These are phyloP conservation scores for Clavulina sp. DNA, from an alignment of 768 basidiomycete species.

Conservation along the genomic window DNA sequence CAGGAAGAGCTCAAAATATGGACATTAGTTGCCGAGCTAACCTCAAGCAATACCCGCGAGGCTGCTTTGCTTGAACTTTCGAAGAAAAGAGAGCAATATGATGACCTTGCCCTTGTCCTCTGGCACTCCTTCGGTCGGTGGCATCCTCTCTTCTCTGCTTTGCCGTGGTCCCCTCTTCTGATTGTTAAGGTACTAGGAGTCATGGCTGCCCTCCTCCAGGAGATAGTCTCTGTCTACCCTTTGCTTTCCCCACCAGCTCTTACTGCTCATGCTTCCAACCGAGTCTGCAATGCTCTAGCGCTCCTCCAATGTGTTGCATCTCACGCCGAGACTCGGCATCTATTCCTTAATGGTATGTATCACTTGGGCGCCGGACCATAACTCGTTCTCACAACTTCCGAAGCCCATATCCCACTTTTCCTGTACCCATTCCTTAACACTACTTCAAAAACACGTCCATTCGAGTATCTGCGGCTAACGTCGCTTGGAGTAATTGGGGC, in stretches of 20 bases:
- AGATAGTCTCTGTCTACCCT: constrained; percentile 97
- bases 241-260: constrained; percentile 87
- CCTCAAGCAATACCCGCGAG: constrained; percentile 73
- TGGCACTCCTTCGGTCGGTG: constrained; percentile 92
- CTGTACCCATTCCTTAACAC: constrained; percentile 98
- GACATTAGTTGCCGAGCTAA: constrained; percentile 69
- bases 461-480: constrained; percentile 97
- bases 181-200: constrained; percentile 41
- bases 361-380: background rate
- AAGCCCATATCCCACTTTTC: constrained; percentile 88
- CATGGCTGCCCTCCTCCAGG: constrained; percentile 93
- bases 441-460: constrained; percentile 96
- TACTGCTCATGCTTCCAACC: constrained; percentile 93
- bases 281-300: constrained; percentile 96
- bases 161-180: background rate
- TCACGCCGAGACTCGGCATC: constrained; percentile 85
- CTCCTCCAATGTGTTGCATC: constrained; percentile 96
- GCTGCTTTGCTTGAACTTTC: constrained; percentile 84
- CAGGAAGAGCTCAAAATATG: constrained; percentile 73
- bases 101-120: constrained; percentile 89
- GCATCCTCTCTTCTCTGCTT: background rate
- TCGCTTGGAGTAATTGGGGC: constrained; percentile 99
- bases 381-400: background rate
- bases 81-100: constrained; percentile 98
- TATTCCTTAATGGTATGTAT: constrained; percentile 75